phyloP scores from a whole-genome alignment of 805 yeast genomes.

The Zygosaccharomyces rouxii region DNA sequence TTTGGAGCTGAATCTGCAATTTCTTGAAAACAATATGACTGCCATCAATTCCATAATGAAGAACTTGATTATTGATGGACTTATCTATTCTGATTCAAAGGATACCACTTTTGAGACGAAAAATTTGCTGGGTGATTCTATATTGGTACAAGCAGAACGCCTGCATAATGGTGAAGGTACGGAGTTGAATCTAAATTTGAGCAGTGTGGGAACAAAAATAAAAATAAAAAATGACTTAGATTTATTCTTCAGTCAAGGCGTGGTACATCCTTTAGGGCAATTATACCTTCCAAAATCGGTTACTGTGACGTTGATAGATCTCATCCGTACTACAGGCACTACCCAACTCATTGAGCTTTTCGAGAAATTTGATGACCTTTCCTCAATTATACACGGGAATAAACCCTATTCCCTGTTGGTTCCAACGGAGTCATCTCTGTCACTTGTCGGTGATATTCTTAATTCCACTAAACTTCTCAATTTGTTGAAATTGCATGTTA shows the following conservation, averaged over 20 bases:
- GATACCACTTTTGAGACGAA: slow-evolving; percentile 27
- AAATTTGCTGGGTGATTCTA: slow-evolving; percentile 31
- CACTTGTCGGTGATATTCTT: slow-evolving; percentile 46
- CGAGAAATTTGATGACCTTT: slow-evolving; percentile 40
- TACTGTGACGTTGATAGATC: slow-evolving; percentile 48
- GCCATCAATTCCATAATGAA: slow-evolving; percentile 51
- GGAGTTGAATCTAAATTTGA: slow-evolving; percentile 12
- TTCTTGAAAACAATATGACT: slow-evolving; percentile 49
- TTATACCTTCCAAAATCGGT: slow-evolving; percentile 56
- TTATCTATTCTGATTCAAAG: slow-evolving; percentile 61
- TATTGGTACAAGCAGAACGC: slow-evolving; percentile 17
- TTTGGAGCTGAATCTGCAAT: slow-evolving; percentile 55
- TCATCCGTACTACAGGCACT: slow-evolving; percentile 53
- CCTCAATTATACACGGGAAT: slow-evolving; percentile 39
- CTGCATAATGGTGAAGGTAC: slow-evolving; percentile 9
- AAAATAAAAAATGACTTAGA: slow-evolving; percentile 46
- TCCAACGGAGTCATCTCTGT: slow-evolving; percentile 60
- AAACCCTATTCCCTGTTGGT: slow-evolving; percentile 59
- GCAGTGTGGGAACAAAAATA: slow-evolving; percentile 23
- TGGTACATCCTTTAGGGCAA: slow-evolving; percentile 62
- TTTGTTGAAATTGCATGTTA: slow-evolving; percentile 62
- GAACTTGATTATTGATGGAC: slow-evolving; percentile 56
- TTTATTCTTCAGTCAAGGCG: slow-evolving; percentile 77
- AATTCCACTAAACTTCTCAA: slow-evolving; percentile 43
- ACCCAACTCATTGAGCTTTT: slow-evolving; percentile 45